Base-by-base conservation (phyloP, 2,329 filamentous ascomycete genomes). In the Scleromitrula shiraiana region DNA sequence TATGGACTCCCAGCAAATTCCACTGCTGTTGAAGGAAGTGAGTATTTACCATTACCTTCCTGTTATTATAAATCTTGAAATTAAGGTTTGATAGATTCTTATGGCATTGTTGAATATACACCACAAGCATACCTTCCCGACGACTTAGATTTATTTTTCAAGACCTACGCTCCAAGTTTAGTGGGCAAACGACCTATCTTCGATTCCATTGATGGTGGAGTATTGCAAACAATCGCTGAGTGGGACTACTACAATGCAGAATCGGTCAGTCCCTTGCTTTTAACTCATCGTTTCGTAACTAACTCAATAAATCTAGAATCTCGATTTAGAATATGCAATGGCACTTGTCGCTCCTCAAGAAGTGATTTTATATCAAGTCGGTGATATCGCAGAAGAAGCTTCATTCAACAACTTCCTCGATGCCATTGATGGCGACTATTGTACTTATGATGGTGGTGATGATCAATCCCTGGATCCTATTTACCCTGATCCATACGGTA, bases 261-360 rank as follows among this genome's bases (percentile, higher is more conserved):
- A 63, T 73, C 73, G 1, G 57, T 53, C 9, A 46, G 52, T 46
- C 24, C 4, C 41, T 41, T 1, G 15, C 19, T 33, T 1, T 29
- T 5, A 19, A 20, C 12, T 17, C 20, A 29, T 12, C 7, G n/a
- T 10, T 29, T 20, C 19, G 29, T 15, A 4, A 2, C 22, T 30
- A 44, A 14, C 46, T 37, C 30, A 49, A 27, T 9, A 4, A 32
- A 35, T 17, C 7, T 20, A 54, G 46, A 63, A 73, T 32, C 67
- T 80, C 10, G 77, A 80, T 54, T 66, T 80, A 3, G 64, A 77
- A 51, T 74, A 77, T 53, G 72, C 72, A 45, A 77, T 75, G 62
- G 62, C 73, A 7, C 64, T 79, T 30, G 68, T 77, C 29, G 71
- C 70, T 50, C 77, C 75, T 1, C 74, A 79, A 54, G 66, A 29